phyloP scores from a whole-genome alignment of 176 grass and related monocot species.

The Oryza nivara region DNA sequence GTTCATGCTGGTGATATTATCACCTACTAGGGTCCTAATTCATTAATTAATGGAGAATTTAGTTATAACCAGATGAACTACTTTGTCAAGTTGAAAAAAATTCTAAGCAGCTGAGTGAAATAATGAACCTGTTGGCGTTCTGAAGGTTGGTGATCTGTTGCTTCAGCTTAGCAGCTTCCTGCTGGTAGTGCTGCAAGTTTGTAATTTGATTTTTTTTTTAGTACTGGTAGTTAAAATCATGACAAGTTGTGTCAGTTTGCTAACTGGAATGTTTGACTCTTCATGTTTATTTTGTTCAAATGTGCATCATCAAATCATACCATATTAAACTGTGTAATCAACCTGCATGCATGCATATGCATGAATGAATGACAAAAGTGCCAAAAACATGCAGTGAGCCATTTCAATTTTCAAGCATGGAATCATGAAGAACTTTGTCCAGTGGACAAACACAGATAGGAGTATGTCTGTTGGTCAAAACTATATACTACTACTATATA shows the following conservation, averaged over 20 bases:
- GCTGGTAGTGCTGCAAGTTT: constrained; percentile 73
- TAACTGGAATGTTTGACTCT: background rate
- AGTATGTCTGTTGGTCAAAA: constrained; percentile 17
- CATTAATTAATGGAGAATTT: background rate
- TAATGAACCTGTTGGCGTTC: constrained; percentile 72
- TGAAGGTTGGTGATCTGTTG: constrained; percentile 64
- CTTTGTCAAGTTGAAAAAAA: background rate
- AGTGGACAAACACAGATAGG: background rate
- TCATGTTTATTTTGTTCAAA: background rate
- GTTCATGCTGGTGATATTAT: constrained; percentile 54
- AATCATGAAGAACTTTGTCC: constrained; percentile 6
- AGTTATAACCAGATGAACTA: background rate
- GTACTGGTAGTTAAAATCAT: background rate
- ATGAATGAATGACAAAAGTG: too few relatives aligned
- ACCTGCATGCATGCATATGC: background rate
- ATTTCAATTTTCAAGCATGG: background rate
- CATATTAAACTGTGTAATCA: background rate
- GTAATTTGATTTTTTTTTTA: background rate
- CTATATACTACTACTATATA: background rate
- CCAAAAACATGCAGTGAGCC: background rate
- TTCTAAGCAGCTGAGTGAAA: constrained; percentile 4
- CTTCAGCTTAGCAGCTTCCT: constrained; percentile 77
- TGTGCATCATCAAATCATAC: background rate
- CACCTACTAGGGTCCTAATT: constrained; percentile 64
- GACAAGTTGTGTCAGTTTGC: background rate